Evolutionary conservation across 192 early-diverging fungal species (phyloP), one percentile per base, ranked within the genome.

Genomic region (Entomortierella beljakovae): DNA sequence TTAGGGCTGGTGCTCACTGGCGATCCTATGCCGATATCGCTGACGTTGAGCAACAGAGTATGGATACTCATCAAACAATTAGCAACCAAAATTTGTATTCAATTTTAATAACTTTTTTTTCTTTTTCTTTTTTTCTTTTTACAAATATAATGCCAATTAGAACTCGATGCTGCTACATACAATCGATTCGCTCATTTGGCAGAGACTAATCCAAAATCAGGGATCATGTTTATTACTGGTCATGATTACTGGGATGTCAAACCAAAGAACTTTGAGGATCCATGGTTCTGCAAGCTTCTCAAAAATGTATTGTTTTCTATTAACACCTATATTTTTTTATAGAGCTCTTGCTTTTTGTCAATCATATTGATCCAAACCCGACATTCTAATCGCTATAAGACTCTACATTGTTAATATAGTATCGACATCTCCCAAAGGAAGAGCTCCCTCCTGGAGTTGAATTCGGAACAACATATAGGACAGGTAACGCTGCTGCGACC

Each of bases 391-490:
- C 18, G 28, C 38, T 9, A 37, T 15, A 29, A 23, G 16, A 29
- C 23, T 22, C 25, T 29, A 37, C 9, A 38, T 50, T 42, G 18
- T 42, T n/a, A n/a, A n/a, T 38, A 9, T 58, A 84, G 82, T 89
- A 84, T 64, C 67, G 74, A 61, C 73, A 82, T 69, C 55, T 86
- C 32, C 46, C 68, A 13, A 55, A 63, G 37, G 54, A 74, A 22
- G 87, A 91, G 25, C 67, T 93, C 22, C 88, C 89, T n/a, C 32
- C 70, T 2, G 82, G 80, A 16, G 71, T 80, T 25, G 83, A 83
- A 52, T 90, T 92, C 67, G 92, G 92, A 8, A 84, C 83, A 48
- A 66, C 74, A 18, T 93, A 91, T 50, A 88, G 85, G 31, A 91
- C 91, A 28, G 81, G 87, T 88, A 53, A 53, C 11, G 20, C 13